These are phyloP conservation scores for Rhizophora apiculata DNA, from an alignment of 345 rosid genomes.

Conservation along the genomic window DNA sequence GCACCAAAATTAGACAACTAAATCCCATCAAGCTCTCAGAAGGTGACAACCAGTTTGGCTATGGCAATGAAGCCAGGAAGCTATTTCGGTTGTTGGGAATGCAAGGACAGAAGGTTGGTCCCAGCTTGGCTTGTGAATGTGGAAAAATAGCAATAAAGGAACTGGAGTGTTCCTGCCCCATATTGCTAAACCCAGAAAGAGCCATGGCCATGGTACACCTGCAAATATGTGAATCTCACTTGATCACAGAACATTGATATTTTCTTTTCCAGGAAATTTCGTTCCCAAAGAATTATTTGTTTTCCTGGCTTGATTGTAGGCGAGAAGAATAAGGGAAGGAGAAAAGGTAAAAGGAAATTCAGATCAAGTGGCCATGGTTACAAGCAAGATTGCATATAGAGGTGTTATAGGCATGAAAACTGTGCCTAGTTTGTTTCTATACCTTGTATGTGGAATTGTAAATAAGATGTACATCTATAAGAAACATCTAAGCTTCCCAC, in stretches of 20 bases:
- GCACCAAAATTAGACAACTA: too few species aligned
- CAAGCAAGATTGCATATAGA: too few species aligned
- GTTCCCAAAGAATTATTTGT: background rate
- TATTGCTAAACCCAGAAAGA: background rate
- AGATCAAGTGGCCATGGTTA: background rate
- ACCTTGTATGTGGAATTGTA: too few species aligned
- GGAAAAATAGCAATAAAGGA: conserved; percentile 10
- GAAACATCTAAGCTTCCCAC: too few species aligned
- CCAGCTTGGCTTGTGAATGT: background rate
- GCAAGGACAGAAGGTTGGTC: background rate
- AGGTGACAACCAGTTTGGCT: background rate
- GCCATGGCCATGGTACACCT: background rate
- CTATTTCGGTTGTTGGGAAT: background rate
- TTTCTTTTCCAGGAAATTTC: background rate
- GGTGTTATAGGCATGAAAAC: too few species aligned
- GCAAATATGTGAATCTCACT: background rate
- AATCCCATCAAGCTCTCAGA: background rate
- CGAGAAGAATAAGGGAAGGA: background rate
- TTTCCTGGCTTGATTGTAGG: background rate
- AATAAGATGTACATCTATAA: too few species aligned
- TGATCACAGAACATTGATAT: background rate
- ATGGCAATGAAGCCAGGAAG: background rate
- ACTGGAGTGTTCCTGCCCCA: conserved; percentile 9
- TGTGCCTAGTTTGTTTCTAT: too few species aligned
- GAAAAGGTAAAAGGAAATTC: background rate